Evolutionary conservation across 495 filamentous ascomycete genomes (phyloP), one percentile per base, ranked within the genome.

Genomic region (Tetracladium setigerum): DNA sequence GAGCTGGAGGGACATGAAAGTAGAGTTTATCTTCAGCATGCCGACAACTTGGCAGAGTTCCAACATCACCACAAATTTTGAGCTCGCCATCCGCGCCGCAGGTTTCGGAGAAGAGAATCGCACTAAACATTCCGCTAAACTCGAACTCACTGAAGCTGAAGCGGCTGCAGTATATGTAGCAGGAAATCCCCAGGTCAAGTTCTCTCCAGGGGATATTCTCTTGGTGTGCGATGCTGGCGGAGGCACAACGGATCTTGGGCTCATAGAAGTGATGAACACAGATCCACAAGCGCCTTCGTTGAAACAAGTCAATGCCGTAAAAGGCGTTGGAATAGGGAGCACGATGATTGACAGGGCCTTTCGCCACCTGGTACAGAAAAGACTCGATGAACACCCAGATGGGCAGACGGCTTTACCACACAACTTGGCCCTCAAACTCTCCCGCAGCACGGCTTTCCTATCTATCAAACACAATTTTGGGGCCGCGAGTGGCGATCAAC

Each of bases 21-120:
- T 82, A n/a, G 76, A 82, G 52, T 83, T 82, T 56, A 57, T 81
- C 17, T 83, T 83, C 57, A 78, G 73, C 47, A 76, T 82, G 4
- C 81, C 81, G 10, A 83, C 79, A 9, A 83, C 79, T 5, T 84
- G 81, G 81, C 72, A 70, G 16, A 73, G 68, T 46, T 65, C 71
- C 27, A 63, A 68, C 5, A 74, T 77, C 45, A 71, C 83, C 37
- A 74, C 78, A 54, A 64, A 68, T 43, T 82, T 76, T 44, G 67
- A 71, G 49, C 48, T 43, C 6, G 66, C 80, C 24, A 68, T 82
- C 22, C 40, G 58, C 13, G 51, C 57, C 5, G 73, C 75, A 1
- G 75, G 79, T 2, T 76, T 74, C 49, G 71, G 70, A 10, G 3
- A 3, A 27, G 52, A 52, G 4, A 67, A 69, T 32, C 64, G 65